These are phyloP conservation scores for Glycine tomentella DNA, from an alignment of 306 rosid genomes.

Conservation along the genomic window DNA sequence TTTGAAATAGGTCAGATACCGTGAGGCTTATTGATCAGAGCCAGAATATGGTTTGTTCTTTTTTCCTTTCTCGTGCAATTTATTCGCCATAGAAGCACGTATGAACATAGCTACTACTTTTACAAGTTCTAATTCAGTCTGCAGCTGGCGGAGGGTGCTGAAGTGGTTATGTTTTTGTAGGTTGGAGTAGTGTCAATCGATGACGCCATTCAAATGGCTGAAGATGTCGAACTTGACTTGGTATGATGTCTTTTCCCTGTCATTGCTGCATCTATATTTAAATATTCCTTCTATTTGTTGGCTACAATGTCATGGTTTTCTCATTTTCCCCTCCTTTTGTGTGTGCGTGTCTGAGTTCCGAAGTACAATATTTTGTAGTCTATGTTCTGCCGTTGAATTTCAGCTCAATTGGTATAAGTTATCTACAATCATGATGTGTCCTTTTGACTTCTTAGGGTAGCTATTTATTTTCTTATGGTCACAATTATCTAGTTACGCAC, in stretches of 20 bases:
- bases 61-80: not conserved
- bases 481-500: not conserved
- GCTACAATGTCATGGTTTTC: not conserved
- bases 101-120: not conserved
- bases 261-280: not conserved
- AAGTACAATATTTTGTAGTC: not conserved
- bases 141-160: constrained; percentile 32
- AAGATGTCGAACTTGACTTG: constrained; percentile 85
- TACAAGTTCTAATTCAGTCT: not conserved
- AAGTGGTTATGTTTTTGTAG: constrained; percentile 53
- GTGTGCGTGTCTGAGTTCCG: too few species aligned
- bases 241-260: constrained; percentile 48
- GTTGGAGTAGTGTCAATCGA: constrained; percentile 79
- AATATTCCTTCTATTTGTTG: not conserved
- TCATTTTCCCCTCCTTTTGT: too few species aligned
- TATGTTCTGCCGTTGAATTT: not conserved
- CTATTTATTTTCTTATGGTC: not conserved
- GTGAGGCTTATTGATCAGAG: constrained; percentile 89
- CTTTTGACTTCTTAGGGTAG: constrained; percentile 9
- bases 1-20: constrained; percentile 72
- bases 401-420: not conserved
- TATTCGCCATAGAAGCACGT: not conserved
- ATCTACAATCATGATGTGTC: not conserved
- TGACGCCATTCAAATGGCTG: constrained; percentile 79
- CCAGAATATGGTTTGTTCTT: constrained; percentile 87